phyloP scores from a whole-genome alignment of 2,329 filamentous ascomycete species.

The Penicillium sp. region DNA sequence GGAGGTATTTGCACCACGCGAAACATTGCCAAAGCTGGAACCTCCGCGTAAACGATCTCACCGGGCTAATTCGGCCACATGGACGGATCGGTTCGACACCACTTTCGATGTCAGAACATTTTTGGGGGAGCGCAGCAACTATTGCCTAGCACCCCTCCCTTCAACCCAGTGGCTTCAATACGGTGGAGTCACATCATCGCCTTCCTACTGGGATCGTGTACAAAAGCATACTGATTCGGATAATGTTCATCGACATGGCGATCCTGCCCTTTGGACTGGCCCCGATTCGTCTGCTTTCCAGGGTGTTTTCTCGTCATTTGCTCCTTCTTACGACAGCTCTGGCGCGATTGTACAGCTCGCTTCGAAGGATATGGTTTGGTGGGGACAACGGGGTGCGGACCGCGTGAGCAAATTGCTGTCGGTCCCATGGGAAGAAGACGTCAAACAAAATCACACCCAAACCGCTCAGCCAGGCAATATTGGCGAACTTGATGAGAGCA shows the following conservation, averaged over 20 bases:
- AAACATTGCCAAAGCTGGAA: slow-evolving; percentile 41
- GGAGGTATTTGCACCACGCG: slow-evolving; percentile 46
- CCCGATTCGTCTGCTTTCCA: slow-evolving; percentile 41
- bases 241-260: slow-evolving; percentile 25
- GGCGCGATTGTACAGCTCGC: slow-evolving; percentile 44
- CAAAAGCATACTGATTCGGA: slow-evolving; percentile 34
- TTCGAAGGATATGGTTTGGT: slow-evolving; percentile 48
- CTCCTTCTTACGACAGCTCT: slow-evolving; percentile 48
- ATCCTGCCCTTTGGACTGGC: slow-evolving; percentile 32
- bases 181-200: slow-evolving; percentile 39
- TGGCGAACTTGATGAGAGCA: slow-evolving; percentile 40
- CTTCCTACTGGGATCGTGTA: slow-evolving; percentile 40
- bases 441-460: slow-evolving; percentile 15
- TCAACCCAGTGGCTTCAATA: slow-evolving; percentile 48
- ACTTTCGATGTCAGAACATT: slow-evolving; percentile 36
- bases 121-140: slow-evolving; percentile 41
- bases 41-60: slow-evolving; percentile 41
- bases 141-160: slow-evolving; percentile 42
- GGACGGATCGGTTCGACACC: slow-evolving; percentile 46
- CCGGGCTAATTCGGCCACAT: slow-evolving; percentile 35
- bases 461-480: slow-evolving; percentile 32
- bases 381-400: slow-evolving; percentile 43
- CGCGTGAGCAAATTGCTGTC: slow-evolving; percentile 41
- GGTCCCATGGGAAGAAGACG: slow-evolving; percentile 23
- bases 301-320: slow-evolving; percentile 51